Evolutionary conservation across 192 early-diverging fungal genomes (phyloP), one percentile per base, ranked within the genome.

Genomic region (Backusella psychrophila): DNA sequence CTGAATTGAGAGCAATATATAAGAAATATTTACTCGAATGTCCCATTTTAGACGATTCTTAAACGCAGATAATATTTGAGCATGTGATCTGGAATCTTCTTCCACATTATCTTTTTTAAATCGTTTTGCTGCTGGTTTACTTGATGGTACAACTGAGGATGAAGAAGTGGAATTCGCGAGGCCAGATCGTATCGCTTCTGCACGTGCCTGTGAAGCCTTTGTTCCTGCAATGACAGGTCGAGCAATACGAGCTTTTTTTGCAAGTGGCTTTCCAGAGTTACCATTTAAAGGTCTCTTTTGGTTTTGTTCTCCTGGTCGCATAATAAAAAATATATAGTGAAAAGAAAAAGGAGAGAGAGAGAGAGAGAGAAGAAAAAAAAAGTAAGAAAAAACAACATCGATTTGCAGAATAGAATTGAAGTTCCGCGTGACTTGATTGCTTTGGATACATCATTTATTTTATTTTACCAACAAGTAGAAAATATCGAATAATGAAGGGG

Each of bases 171-270:
- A 7, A 46, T 21, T 42, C 19, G 70, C 19, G 5, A 71, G 39
- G 31, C 26, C 23, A n/a, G 70, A 23, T 44, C 23, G 35, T 33
- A 71, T 71, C 8, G 70, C 70, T 31, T 29, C 6, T 42, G 35
- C 70, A n/a, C 70, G 70, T 42, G 70, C 70, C 42, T 71, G 70
- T 7, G 70, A 71, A 23, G 70, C 70, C 31, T 71, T 71, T 31
- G 70, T 71, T 12, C 21, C 36, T 19, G 42, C 41, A 46, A 71
- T 29, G 26, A n/a, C 11, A 2, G 70, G 70, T 8, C 9, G 68
- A 38, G 2, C 0, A 1, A 38, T 23, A 41, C 56, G 56, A 29
- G 68, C 67, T 21, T 35, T 38, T 69, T 69, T 69, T 23, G 38
- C 12, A 23, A 2, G 9, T 1, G 67, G 33, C 17, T 69, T 69